Evolutionary conservation across 1,139 yeast genomes (phyloP).

Genomic region (Pneumocystis jirovecii): DNA sequence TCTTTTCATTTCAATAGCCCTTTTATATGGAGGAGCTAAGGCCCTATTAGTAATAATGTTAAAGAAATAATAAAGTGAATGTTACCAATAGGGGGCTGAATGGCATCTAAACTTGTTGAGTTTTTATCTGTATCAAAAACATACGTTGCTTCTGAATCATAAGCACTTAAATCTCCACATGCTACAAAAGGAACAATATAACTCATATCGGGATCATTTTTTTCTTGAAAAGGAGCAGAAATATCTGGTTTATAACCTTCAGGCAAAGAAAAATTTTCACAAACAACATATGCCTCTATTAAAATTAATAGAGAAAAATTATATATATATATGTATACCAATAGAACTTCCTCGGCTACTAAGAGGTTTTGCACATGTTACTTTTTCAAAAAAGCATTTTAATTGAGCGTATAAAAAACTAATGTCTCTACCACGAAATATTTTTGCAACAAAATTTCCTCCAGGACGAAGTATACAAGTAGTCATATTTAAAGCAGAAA

Average conservation of each 20-base stretch:
- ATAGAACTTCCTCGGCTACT: conserved; percentile 79
- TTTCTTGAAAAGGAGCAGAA: conserved; percentile 6
- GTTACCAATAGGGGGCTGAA: neutral
- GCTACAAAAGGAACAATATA: neutral
- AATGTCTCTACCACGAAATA: conserved; percentile 88
- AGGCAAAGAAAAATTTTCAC: conserved; percentile 66
- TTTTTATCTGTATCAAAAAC: neutral
- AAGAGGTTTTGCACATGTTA: conserved; percentile 89
- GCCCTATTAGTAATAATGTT: neutral
- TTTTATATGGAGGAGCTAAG: neutral
- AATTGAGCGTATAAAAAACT: conserved; percentile 81
- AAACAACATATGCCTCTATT: conserved; percentile 82
- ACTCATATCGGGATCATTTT: neutral
- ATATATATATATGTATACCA: neutral
- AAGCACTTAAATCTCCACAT: neutral
- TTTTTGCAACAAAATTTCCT: conserved; percentile 89
- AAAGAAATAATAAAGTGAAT: neutral
- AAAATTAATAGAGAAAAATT: neutral
- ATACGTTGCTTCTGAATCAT: neutral
- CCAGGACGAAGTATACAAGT: conserved; percentile 77
- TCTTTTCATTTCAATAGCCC: neutral
- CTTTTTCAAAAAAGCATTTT: conserved; percentile 67
- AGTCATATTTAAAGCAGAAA: conserved; percentile 81
- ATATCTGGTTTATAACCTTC: conserved; percentile 9
- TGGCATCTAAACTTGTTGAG: neutral